Percentiles rank a stretch among this genome's conserved stretches.
phyloP scores from a whole-genome alignment of 768 basidiomycete species.

The Tulasnella sp. region DNA sequence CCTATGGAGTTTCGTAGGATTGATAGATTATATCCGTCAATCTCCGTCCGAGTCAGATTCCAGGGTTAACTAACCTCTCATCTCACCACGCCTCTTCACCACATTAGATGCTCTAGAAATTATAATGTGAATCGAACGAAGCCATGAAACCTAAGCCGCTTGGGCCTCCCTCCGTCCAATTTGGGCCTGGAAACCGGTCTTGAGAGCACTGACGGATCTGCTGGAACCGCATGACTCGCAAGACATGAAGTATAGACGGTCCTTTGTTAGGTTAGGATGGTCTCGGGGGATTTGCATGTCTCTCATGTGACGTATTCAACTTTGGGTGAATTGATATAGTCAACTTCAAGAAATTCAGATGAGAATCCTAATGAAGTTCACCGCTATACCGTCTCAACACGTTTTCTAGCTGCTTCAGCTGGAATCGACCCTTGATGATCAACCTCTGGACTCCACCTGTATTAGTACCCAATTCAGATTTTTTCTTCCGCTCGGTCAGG shows the following conservation, averaged over 20 bases:
- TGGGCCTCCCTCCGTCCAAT: too few species aligned
- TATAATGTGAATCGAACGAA: too few species aligned
- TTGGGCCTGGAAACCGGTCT: slow-evolving; percentile 97
- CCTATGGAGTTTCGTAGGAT: too few species aligned
- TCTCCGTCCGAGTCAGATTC: too few species aligned
- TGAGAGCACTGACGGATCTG: slow-evolving; percentile 90
- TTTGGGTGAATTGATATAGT: slow-evolving; percentile 24
- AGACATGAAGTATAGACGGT: slow-evolving; percentile 96
- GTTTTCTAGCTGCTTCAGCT: slow-evolving; percentile 97
- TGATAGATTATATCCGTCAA: too few species aligned
- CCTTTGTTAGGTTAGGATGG: slow-evolving; percentile 91
- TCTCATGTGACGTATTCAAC: slow-evolving; percentile 99
- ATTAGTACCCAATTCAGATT: slow-evolving; percentile 97
- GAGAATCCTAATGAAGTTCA: slow-evolving; percentile 28
- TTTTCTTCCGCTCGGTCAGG: too few species aligned
- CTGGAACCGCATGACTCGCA: slow-evolving; percentile 84
- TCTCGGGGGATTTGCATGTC: slow-evolving; percentile 98
- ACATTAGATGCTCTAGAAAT: too few species aligned
- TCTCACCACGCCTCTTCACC: too few species aligned
- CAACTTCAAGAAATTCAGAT: background rate
- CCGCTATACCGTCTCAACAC: slow-evolving; percentile 93
- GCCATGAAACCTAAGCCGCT: too few species aligned
- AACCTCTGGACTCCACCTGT: slow-evolving; percentile 85
- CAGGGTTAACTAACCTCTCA: too few species aligned
- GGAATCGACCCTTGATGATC: slow-evolving; percentile 96